A percentile compares a stretch with the other conserved stretches of the same genome.
These are phyloP conservation scores for Athelia psychrophila DNA, from an alignment of 1,284 basidiomycete species.

Conservation along the genomic window DNA sequence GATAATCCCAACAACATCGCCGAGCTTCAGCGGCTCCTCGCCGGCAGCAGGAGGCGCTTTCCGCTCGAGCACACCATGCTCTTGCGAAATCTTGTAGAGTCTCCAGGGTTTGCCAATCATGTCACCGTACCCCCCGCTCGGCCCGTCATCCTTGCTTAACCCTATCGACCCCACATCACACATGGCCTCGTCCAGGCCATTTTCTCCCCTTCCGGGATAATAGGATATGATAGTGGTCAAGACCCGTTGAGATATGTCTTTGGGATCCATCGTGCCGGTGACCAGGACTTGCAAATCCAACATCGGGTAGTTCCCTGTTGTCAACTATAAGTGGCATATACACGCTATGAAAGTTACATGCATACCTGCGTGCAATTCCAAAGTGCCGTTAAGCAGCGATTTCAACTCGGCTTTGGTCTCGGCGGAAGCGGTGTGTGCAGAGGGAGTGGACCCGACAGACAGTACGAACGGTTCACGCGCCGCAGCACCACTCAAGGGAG, in stretches of 20 bases:
- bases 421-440: slow-evolving; percentile 72
- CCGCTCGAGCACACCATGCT: slow-evolving; percentile 72
- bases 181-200: slow-evolving; percentile 69
- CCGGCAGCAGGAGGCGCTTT: slow-evolving; percentile 22
- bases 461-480: slow-evolving; percentile 58
- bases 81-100: slow-evolving; percentile 73
- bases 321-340: slow-evolving; percentile 6
- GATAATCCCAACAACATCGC: slow-evolving; percentile 63
- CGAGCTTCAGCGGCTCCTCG: slow-evolving; percentile 45
- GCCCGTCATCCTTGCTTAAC: slow-evolving; percentile 83
- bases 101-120: slow-evolving; percentile 71
- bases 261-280: slow-evolving; percentile 60
- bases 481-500: slow-evolving; percentile 17
- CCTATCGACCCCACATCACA: slow-evolving; percentile 83
- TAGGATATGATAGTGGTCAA: slow-evolving; percentile 73
- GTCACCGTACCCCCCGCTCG: slow-evolving; percentile 67
- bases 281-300: slow-evolving; percentile 83
- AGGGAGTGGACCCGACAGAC: slow-evolving; percentile 85
- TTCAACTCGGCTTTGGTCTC: slow-evolving; percentile 45
- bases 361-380: slow-evolving; percentile 77
- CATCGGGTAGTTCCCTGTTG: slow-evolving; percentile 77
- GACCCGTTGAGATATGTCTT: slow-evolving; percentile 65
- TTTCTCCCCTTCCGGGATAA: slow-evolving; percentile 65
- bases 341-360: background rate
- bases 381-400: slow-evolving; percentile 49